Evolutionary conservation across 345 rosid genomes (phyloP), one percentile per base, ranked within the genome.

Genomic region (Corymbia maculata): DNA sequence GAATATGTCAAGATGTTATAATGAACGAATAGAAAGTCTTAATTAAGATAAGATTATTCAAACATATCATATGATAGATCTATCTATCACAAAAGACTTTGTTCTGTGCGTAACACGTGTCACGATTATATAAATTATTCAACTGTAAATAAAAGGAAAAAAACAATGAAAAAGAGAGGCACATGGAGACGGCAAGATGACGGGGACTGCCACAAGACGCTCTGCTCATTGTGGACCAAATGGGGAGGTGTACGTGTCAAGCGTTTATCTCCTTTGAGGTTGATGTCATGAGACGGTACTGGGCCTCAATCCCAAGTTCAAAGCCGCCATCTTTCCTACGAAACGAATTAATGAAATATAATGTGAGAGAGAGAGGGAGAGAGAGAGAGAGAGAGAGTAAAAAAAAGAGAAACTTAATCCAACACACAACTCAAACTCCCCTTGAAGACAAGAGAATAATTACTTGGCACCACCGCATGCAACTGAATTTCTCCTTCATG

Each of bases 251-350:
- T 92, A 92, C 93, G 95, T 93, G 95, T 89, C 94, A 6, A 15
- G 86, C 30, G 59, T 16, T 87, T 7, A 89, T 91, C 85, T 53
- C 1, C 86, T 82, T 52, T 14, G 22, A 30, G 9, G 55, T 36
- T 89, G 92, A 91, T 75, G 91, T 88, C 90, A 92, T 5, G 44
- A 28, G 45, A 86, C 88, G 44, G 24, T 36, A 86, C 88, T 87
- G 10, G 86, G 87, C 88, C 36, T 86, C 86, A 92, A 88, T 87
- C 85, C 64, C 49, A 75, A 36, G 57, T 79, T 75, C 44, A 28
- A 55, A 93, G 95, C 95, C 95, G 96, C 94, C 95, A 91, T 88
- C 89, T 88, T 86, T 88, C 89, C 86, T 36, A 4, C 61, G 51
- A 88, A 85, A 88, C 49, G 28, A 75, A 19, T 75, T 42, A 75